Evolutionary conservation across 2,329 filamentous ascomycete genomes (phyloP).

Genomic region (Tolypocladium ophioglossoides): DNA sequence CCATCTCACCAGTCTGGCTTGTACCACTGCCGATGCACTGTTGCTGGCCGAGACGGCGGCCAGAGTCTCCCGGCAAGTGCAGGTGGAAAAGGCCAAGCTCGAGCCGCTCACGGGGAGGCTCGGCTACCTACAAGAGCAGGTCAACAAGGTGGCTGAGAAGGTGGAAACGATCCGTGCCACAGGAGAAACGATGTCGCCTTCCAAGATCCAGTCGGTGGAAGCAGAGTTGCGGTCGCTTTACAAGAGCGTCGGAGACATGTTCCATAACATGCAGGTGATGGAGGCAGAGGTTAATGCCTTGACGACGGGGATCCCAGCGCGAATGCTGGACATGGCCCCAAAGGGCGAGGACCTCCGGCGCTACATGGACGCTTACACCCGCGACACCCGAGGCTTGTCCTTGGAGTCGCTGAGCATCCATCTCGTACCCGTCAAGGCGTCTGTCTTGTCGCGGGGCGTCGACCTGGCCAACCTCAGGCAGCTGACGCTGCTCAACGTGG

Average conservation of each 20-base stretch:
- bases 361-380: constrained; percentile 40
- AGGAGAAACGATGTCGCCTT: constrained; percentile 12
- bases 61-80: constrained; percentile 9
- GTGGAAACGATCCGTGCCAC: constrained; percentile 16
- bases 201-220: constrained; percentile 22
- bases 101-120: constrained; percentile 23
- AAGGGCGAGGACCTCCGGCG: constrained; percentile 10
- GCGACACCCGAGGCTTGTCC: constrained; percentile 45
- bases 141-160: constrained; percentile 17
- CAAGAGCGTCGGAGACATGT: constrained; percentile 4
- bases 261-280: constrained; percentile 5
- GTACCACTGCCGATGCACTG: background rate
- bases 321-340: background rate
- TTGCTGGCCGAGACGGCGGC: background rate
- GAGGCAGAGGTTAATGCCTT: constrained; percentile 12
- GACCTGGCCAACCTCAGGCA: constrained; percentile 45
- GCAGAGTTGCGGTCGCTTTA: constrained; percentile 19
- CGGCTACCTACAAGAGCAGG: constrained; percentile 17
- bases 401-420: constrained; percentile 45
- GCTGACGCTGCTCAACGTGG: constrained; percentile 53
- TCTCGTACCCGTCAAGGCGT: constrained; percentile 49
- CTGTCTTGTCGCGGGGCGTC: constrained; percentile 43
- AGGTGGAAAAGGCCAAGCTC: constrained; percentile 21
- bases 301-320: constrained; percentile 12
- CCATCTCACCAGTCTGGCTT: background rate